These are phyloP conservation scores for Baorangia bicolor DNA, from an alignment of 768 basidiomycete species.

Conservation along the genomic window DNA sequence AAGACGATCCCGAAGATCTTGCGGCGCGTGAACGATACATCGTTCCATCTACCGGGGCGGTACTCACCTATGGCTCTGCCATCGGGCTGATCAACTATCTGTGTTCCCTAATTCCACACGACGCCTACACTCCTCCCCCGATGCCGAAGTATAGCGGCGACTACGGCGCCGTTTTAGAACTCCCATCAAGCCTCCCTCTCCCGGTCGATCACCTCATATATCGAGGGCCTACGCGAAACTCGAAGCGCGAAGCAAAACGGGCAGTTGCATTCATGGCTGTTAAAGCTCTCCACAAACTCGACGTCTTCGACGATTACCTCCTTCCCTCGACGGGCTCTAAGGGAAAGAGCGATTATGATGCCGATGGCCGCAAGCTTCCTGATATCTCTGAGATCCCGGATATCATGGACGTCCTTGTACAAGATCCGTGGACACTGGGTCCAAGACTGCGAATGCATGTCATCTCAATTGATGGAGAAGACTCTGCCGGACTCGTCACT, in stretches of 20 bases:
- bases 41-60: slow-evolving; percentile 69
- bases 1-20: slow-evolving; percentile 55
- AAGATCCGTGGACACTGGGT: slow-evolving; percentile 65
- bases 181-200: slow-evolving; percentile 69
- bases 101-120: slow-evolving; percentile 75
- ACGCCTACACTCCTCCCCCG: slow-evolving; percentile 61
- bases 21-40: slow-evolving; percentile 70
- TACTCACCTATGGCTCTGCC: slow-evolving; percentile 76
- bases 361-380: slow-evolving; percentile 46
- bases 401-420: slow-evolving; percentile 58
- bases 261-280: slow-evolving; percentile 81
- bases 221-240: slow-evolving; percentile 55
- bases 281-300: slow-evolving; percentile 60
- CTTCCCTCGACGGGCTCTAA: slow-evolving; percentile 61
- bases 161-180: slow-evolving; percentile 53
- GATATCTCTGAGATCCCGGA: slow-evolving; percentile 48
- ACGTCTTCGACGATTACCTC: slow-evolving; percentile 81
- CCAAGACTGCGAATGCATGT: slow-evolving; percentile 62
- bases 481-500: slow-evolving; percentile 63
- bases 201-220: slow-evolving; percentile 52
- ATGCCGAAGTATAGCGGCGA: slow-evolving; percentile 62
- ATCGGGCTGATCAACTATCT: slow-evolving; percentile 69
- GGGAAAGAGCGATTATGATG: slow-evolving; percentile 50
- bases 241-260: slow-evolving; percentile 82
- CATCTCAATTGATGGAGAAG: slow-evolving; percentile 48